Conservation (phyloP, 768 basidiomycete species). For the Neoboletus subvelutipes region DNA sequence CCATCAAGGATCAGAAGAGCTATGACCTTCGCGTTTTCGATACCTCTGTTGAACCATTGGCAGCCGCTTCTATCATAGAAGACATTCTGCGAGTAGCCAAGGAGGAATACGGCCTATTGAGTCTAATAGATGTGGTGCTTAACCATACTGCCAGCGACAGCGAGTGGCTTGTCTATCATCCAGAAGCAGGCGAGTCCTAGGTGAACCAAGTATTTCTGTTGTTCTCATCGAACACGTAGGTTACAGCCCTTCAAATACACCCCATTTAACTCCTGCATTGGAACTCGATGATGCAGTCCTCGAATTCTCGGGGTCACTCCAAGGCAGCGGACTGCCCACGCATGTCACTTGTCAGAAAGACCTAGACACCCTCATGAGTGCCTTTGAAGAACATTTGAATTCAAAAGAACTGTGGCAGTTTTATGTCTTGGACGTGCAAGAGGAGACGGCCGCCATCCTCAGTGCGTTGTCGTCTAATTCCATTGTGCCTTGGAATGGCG, state of each 20-base stretch:
- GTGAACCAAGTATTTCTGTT: background rate
- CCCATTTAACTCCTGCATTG: slow-evolving; percentile 88
- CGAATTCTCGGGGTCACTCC: slow-evolving; percentile 70
- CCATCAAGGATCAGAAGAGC: slow-evolving; percentile 80
- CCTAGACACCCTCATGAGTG: slow-evolving; percentile 60
- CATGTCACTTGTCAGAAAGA: slow-evolving; percentile 63
- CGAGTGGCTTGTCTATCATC: slow-evolving; percentile 88
- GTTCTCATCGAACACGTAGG: slow-evolving; percentile 44
- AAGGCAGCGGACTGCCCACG: slow-evolving; percentile 69
- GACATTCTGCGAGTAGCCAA: slow-evolving; percentile 66
- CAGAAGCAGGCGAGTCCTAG: slow-evolving; percentile 77
- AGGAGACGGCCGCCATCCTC: slow-evolving; percentile 58
- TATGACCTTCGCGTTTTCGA: slow-evolving; percentile 80
- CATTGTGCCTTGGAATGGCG: slow-evolving; percentile 59
- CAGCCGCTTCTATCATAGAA: slow-evolving; percentile 57
- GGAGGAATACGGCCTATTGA: slow-evolving; percentile 86
- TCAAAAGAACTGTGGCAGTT: slow-evolving; percentile 86
- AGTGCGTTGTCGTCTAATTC: slow-evolving; percentile 33
- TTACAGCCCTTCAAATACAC: slow-evolving; percentile 86
- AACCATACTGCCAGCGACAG: slow-evolving; percentile 98
- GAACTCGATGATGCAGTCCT: slow-evolving; percentile 89
- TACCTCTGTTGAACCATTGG: slow-evolving; percentile 41
- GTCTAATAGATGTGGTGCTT: slow-evolving; percentile 92
- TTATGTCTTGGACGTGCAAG: slow-evolving; percentile 78
- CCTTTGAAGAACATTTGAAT: slow-evolving; percentile 61